Conservation (phyloP, 352 stramenopile species). For the Phytophthora europaea region DNA sequence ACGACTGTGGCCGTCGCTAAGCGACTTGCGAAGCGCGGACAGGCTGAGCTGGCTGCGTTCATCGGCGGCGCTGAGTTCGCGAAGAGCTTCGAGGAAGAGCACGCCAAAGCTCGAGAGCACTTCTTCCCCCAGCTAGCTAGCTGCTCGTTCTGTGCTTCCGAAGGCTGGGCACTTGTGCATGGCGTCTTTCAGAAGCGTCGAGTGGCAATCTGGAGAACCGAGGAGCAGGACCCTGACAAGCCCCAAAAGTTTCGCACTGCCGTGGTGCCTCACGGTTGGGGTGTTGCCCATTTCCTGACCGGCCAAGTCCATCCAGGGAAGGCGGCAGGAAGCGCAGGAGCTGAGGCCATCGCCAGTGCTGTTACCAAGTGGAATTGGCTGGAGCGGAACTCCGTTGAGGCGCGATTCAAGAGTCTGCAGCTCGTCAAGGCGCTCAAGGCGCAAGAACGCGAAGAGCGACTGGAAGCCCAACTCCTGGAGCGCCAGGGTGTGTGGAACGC, state of each 20-base stretch:
- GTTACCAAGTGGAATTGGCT: slow-evolving; percentile 69
- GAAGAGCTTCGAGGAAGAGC: slow-evolving; percentile 75
- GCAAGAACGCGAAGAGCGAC: slow-evolving; percentile 69
- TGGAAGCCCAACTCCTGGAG: slow-evolving; percentile 71
- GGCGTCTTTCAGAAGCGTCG: slow-evolving; percentile 72
- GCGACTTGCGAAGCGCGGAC: slow-evolving; percentile 60
- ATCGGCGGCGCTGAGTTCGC: slow-evolving; percentile 75
- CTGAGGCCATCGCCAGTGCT: background rate
- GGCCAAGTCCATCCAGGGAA: slow-evolving; percentile 39
- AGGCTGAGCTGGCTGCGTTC: slow-evolving; percentile 60
- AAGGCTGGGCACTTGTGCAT: slow-evolving; percentile 84
- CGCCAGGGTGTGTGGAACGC: slow-evolving; percentile 75
- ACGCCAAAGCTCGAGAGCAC: slow-evolving; percentile 57
- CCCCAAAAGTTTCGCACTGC: slow-evolving; percentile 26
- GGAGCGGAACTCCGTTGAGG: slow-evolving; percentile 71
- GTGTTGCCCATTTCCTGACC: slow-evolving; percentile 78
- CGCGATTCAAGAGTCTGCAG: slow-evolving; percentile 78
- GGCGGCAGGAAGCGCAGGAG: background rate
- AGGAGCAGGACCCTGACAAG: slow-evolving; percentile 15
- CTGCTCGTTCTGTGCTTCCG: slow-evolving; percentile 70
- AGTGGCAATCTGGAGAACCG: slow-evolving; percentile 31
- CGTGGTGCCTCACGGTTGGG: slow-evolving; percentile 79
- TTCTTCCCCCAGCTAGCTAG: slow-evolving; percentile 67
- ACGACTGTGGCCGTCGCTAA: slow-evolving; percentile 63
- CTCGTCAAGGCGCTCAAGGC: slow-evolving; percentile 77